Base-by-base conservation (phyloP, 208 protist species). In the Naegleria lovaniensis region DNA sequence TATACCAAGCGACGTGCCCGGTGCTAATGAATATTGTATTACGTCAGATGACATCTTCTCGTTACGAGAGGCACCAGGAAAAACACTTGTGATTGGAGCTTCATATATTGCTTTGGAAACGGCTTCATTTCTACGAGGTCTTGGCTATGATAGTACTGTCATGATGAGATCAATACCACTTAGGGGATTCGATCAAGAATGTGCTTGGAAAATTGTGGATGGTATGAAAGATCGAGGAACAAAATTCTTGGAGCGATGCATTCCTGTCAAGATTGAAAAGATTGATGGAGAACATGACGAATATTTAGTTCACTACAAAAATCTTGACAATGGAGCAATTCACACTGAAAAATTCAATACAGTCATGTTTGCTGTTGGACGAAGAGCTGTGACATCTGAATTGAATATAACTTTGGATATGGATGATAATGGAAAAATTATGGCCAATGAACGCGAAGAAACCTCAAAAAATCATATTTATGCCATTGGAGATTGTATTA, bases 51-150 rank as follows among this genome's bases (percentile, higher is more conserved):
- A 98, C 90, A 19, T 98, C 33, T 98, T 98, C 90, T 95, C 92
- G 7, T 92, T 96, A 9, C 43, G 83, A 0, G 39, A 93, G 11
- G 13, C 84, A 58, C 96, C 96, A 22, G 96, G 96, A 39, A 96
- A 96, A 90, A 97, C 95, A 59, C 90, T 95, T 25, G 92, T 95
- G 33, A 93, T 98, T 29, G 97, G 97, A 55, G 97, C 96, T 29
- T 95, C 93, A 25, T 98, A 98, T 90, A 94, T 98, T 51, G 94
- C 97, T 16, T 92, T 98, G 5, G 97, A 98, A 92, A 97, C 95
- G 92, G 97, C 97, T 7, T 96, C 97, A 40, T 97, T 97, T 85
- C 92, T 97, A 19, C 92, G 85, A 19, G 94, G 91, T 3, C 48
- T 98, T 11, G 97, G 97, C 40, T 96, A 93, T 91, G 94, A 97